phyloP scores from a whole-genome alignment of 2,329 filamentous ascomycete genomes.

The Neoascochyta sp. region DNA sequence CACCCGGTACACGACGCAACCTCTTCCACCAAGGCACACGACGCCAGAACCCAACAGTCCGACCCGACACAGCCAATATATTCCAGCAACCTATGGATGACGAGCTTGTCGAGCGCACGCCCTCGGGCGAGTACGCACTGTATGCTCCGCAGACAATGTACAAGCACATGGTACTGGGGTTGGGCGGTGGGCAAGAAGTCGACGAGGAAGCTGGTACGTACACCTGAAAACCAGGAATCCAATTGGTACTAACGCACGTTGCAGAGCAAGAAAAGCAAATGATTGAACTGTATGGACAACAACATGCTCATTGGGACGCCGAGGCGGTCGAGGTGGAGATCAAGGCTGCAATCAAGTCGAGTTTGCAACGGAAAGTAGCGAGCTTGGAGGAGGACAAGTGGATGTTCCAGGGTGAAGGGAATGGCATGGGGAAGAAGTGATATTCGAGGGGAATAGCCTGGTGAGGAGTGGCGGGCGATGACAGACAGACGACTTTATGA shows the following conservation, averaged over 20 bases:
- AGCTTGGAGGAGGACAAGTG: conserved; percentile 78
- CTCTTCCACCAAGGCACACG: conserved; percentile 25
- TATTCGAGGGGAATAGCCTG: not conserved
- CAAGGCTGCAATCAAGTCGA: conserved; percentile 54
- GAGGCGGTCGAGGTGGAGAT: conserved; percentile 38
- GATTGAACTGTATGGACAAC: conserved; percentile 32
- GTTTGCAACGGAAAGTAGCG: conserved; percentile 67
- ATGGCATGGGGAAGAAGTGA: conserved; percentile 11
- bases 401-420: conserved; percentile 74
- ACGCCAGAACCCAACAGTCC: conserved; percentile 21
- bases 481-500: conserved; percentile 3
- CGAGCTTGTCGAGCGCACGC: conserved; percentile 51
- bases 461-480: not conserved
- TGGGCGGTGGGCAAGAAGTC: conserved; percentile 13
- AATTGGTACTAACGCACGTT: not conserved
- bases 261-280: conserved; percentile 34
- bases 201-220: conserved; percentile 33
- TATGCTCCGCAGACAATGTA: conserved; percentile 23
- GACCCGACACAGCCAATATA: conserved; percentile 18
- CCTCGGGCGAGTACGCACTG: conserved; percentile 48
- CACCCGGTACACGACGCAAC: conserved; percentile 26
- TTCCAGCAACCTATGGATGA: conserved; percentile 21
- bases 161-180: conserved; percentile 20
- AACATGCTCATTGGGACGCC: conserved; percentile 29
- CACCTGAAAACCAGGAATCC: not conserved